Percentiles rank a stretch among this genome's conserved stretches.
These are phyloP conservation scores for Phytophthora foliorum DNA, from an alignment of 352 stramenopile genomes.

Conservation along the genomic window DNA sequence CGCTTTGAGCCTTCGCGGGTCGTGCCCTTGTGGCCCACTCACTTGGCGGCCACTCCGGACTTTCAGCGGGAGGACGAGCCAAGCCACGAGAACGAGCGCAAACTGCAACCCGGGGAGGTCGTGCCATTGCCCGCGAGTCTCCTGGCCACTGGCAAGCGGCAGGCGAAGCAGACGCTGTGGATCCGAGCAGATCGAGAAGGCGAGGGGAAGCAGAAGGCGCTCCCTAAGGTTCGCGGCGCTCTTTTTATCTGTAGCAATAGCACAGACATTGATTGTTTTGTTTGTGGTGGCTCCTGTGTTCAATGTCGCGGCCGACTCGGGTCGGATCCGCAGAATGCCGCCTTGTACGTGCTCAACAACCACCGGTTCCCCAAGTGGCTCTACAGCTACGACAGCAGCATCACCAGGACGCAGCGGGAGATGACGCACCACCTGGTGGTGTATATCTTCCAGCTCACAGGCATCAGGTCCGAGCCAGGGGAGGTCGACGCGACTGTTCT, in stretches of 20 bases:
- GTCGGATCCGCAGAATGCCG: constrained; percentile 25
- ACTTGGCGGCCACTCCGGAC: background rate
- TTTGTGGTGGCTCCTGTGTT: no score
- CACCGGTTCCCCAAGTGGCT: constrained; percentile 52
- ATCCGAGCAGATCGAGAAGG: constrained; percentile 43
- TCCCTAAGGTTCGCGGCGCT: constrained; percentile 31
- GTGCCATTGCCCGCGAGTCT: constrained; percentile 23
- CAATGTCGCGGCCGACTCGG: no score
- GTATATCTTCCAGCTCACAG: constrained; percentile 37
- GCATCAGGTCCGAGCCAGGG: background rate
- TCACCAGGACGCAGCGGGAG: constrained; percentile 50
- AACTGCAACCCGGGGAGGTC: constrained; percentile 17
- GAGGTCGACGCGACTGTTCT: constrained; percentile 27
- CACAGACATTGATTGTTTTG: background rate
- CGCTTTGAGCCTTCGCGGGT: constrained; percentile 42
- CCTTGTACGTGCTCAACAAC: constrained; percentile 52
- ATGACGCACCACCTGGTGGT: constrained; percentile 49
- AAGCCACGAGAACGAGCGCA: constrained; percentile 5
- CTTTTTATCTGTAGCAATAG: no score
- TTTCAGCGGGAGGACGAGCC: background rate
- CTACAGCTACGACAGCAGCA: constrained; percentile 59
- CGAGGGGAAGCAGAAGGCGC: constrained; percentile 32
- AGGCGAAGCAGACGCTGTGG: constrained; percentile 32
- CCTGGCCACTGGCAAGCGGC: background rate
- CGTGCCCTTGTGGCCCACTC: constrained; percentile 10